A percentile compares a stretch with the other conserved stretches of the same genome.
phyloP scores from a whole-genome alignment of 495 filamentous ascomycete species.

The Penicillium coprophilum region DNA sequence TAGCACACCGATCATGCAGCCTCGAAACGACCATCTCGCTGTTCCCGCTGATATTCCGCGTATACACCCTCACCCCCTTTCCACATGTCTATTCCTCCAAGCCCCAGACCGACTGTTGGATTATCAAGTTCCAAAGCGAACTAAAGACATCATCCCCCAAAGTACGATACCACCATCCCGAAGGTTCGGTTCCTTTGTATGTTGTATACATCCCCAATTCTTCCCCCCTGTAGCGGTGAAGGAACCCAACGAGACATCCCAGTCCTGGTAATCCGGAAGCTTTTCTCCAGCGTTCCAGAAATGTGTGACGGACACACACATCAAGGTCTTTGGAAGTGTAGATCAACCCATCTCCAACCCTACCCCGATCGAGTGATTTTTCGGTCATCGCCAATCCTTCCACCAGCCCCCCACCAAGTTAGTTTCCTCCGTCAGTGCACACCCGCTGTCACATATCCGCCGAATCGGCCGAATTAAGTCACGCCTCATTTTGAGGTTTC shows the following conservation, averaged over 20 bases:
- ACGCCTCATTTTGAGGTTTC: conserved; percentile 26
- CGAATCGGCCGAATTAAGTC: conserved; percentile 10
- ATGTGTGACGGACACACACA: not conserved
- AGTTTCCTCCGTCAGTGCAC: conserved; percentile 5
- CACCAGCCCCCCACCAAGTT: conserved; percentile 10
- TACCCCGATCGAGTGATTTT: conserved; percentile 6
- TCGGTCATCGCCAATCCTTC: not conserved
- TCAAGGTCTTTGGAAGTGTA: not conserved
- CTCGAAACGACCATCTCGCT: conserved; percentile 2
- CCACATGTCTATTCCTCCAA: not conserved
- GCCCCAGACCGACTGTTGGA: not conserved
- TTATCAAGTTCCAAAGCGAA: not conserved
- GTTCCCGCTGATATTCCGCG: conserved; percentile 4
- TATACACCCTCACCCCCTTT: conserved; percentile 1
- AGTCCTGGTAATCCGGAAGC: not conserved
- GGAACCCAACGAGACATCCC: not conserved
- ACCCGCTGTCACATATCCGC: conserved; percentile 27
- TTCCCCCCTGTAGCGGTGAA: conserved; percentile 10
- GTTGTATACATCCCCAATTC: not conserved
- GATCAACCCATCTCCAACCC: not conserved
- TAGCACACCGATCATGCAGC: conserved; percentile 1
- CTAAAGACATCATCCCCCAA: not conserved
- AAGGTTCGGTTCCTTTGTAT: not conserved
- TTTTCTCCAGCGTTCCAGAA: conserved; percentile 7
- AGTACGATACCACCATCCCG: not conserved